These are phyloP conservation scores for Papiliotrema terrestris DNA, from an alignment of 1,284 basidiomycete species.

Conservation along the genomic window DNA sequence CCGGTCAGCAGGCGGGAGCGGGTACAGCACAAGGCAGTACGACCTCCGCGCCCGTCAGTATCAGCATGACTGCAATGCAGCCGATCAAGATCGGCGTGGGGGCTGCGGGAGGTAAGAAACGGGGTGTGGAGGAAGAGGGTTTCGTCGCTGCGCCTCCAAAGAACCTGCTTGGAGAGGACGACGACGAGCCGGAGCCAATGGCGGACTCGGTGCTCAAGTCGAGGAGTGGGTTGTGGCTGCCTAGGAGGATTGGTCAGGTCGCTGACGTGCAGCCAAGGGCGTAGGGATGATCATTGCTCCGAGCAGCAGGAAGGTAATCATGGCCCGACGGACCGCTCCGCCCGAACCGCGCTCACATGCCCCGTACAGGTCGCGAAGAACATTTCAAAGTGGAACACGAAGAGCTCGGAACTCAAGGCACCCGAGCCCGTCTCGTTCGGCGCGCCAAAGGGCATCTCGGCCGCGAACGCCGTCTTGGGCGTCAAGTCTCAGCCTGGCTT, in stretches of 20 bases:
- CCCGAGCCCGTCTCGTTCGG: slow-evolving; percentile 22
- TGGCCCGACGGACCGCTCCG: not conserved
- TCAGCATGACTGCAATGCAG: slow-evolving; percentile 20
- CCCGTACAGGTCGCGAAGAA: slow-evolving; percentile 68
- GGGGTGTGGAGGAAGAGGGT: slow-evolving; percentile 26
- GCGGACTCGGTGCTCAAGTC: slow-evolving; percentile 48
- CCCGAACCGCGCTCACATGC: slow-evolving; percentile 16
- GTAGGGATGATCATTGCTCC: slow-evolving; percentile 57
- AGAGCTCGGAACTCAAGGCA: slow-evolving; percentile 68
- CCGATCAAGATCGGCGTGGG: slow-evolving; percentile 39
- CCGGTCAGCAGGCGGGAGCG: not conserved
- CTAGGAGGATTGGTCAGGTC: not conserved
- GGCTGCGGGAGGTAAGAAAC: slow-evolving; percentile 18
- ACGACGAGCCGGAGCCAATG: slow-evolving; percentile 57
- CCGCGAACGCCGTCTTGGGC: slow-evolving; percentile 32
- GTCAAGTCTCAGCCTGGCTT: not conserved
- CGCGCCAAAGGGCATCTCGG: slow-evolving; percentile 30
- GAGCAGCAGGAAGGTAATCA: slow-evolving; percentile 79
- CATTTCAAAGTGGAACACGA: slow-evolving; percentile 92
- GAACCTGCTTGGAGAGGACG: slow-evolving; percentile 53
- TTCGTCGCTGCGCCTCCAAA: slow-evolving; percentile 32
- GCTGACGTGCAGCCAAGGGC: slow-evolving; percentile 32
- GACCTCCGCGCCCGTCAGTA: slow-evolving; percentile 1
- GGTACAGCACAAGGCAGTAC: not conserved
- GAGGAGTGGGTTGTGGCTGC: slow-evolving; percentile 33